Base-by-base conservation (phyloP, 805 yeast genomes). In the Starmerella apis region DNA sequence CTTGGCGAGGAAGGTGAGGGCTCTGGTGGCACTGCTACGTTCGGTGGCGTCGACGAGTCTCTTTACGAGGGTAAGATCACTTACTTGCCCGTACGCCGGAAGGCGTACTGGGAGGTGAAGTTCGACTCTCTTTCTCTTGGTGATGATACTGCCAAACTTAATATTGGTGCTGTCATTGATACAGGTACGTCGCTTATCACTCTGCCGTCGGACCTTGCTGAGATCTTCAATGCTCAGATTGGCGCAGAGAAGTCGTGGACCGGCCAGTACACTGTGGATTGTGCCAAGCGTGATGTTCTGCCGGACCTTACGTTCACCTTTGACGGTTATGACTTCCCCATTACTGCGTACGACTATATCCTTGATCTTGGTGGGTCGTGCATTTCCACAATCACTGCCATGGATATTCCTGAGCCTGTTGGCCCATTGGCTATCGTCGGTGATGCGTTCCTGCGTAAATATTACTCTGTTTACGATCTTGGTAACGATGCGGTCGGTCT, bases 41-140 rank as follows among this genome's bases (percentile, higher is more conserved):
- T 92, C 65, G 98, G 98, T 67, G 98, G 98, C 60, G 73, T 81
- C 59, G 96, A 90, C 65, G 75, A 80, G 60, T 66, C 80, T 55
- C 77, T 80, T 65, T 86, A 72, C 68, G 69, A 72, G 45, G 98
- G 98, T 58, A 79, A 90, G 59, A 76, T 92, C 63, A 84, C 90
- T 47, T 87, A 94, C 87, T 77, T 92, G 70, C 98, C 98, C 52
- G 94, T 92, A 55, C 86, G 98, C 75, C 86, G 98, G 77, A 87
- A 88, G 80, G 98, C 97, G 30, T 92, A 92, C 78, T 92, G 98
- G 98, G 98, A 92, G 75, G 98, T 92, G 53, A 78, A 82, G 60
- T 83, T 92, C 60, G 86, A 86, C 61, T 88, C 95, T 60, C 74
- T 92, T 66, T 85, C 88, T 39, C 76, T 92, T 56, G 98, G 98